Conservation (phyloP, 1,284 basidiomycete species). For the Malassezia equina region DNA sequence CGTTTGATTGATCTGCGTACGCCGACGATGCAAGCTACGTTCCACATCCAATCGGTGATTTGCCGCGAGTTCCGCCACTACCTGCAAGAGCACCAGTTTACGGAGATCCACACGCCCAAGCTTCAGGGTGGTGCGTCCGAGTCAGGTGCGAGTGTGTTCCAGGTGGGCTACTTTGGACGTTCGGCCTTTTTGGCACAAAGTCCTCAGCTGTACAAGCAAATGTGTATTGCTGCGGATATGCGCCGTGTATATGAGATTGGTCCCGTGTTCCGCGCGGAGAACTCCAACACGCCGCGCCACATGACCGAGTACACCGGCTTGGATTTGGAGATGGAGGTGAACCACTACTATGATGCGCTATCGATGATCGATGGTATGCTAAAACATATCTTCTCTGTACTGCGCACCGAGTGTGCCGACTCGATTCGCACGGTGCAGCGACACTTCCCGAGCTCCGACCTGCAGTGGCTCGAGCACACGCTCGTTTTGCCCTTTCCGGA, state of each 20-base stretch:
- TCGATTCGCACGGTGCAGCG: slow-evolving; percentile 29
- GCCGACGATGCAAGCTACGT: slow-evolving; percentile 37
- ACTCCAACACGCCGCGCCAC: slow-evolving; percentile 43
- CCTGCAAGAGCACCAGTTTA: slow-evolving; percentile 28
- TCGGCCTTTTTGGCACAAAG: slow-evolving; percentile 39
- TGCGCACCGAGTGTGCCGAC: slow-evolving; percentile 23
- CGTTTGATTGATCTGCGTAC: slow-evolving; percentile 41
- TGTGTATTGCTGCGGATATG: slow-evolving; percentile 42
- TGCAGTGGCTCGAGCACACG: slow-evolving; percentile 49
- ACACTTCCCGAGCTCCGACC: slow-evolving; percentile 32
- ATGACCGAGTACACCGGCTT: slow-evolving; percentile 44
- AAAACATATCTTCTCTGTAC: slow-evolving; percentile 34
- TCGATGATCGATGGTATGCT: slow-evolving; percentile 38
- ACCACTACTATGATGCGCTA: slow-evolving; percentile 42
- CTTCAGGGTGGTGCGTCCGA: slow-evolving; percentile 42
- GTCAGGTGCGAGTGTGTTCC: slow-evolving; percentile 38
- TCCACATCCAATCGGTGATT: slow-evolving; percentile 38
- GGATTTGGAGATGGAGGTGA: slow-evolving; percentile 43
- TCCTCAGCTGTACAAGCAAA: slow-evolving; percentile 44
- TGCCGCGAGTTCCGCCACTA: slow-evolving; percentile 36
- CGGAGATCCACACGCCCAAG: slow-evolving; percentile 45
- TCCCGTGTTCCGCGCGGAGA: slow-evolving; percentile 44
- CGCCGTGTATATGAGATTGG: slow-evolving; percentile 43
- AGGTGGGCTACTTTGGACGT: slow-evolving; percentile 43
- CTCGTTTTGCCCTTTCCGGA: slow-evolving; percentile 66